phyloP scores from a whole-genome alignment of 768 basidiomycete genomes.

The Xanthoconium purpureum region DNA sequence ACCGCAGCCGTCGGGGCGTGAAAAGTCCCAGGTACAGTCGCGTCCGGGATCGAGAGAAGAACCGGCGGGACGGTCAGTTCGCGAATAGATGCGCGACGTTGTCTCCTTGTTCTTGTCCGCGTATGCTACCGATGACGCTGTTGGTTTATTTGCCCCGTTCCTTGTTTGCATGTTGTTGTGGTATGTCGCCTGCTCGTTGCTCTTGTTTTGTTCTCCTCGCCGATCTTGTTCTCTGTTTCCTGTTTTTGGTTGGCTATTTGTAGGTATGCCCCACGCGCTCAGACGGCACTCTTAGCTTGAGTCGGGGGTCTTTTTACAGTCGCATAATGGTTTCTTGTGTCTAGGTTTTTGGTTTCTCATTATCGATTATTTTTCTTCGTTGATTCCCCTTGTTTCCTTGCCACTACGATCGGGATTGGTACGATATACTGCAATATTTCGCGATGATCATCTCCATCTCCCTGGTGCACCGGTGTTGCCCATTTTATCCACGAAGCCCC shows the following conservation, averaged over 20 bases:
- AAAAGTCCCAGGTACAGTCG: conserved; percentile 24
- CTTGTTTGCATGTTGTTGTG: conserved; percentile 2
- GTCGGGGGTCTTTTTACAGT: conserved; percentile 2
- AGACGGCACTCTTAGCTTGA: neutral
- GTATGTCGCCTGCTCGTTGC: neutral
- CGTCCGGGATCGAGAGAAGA: conserved; percentile 30
- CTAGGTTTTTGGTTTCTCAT: neutral
- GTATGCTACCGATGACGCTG: conserved; percentile 2
- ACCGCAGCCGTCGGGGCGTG: conserved; percentile 25
- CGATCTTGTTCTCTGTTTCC: neutral
- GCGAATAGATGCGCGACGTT: conserved; percentile 9
- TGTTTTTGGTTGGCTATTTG: neutral
- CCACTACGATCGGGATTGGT: neutral
- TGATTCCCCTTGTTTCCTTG: neutral
- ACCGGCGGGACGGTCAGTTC: conserved; percentile 11
- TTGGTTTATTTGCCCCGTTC: neutral
- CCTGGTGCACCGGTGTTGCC: too few species aligned
- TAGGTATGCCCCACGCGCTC: neutral
- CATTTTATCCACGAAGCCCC: neutral
- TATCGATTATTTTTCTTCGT: conserved; percentile 3
- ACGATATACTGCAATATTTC: neutral
- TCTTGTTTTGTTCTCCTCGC: neutral
- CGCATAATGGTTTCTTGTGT: conserved; percentile 14
- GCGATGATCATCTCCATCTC: neutral
- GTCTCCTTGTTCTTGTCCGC: neutral